phyloP scores from a whole-genome alignment of 108 stramenopile species.

The Fistulifera pelliculosa region DNA sequence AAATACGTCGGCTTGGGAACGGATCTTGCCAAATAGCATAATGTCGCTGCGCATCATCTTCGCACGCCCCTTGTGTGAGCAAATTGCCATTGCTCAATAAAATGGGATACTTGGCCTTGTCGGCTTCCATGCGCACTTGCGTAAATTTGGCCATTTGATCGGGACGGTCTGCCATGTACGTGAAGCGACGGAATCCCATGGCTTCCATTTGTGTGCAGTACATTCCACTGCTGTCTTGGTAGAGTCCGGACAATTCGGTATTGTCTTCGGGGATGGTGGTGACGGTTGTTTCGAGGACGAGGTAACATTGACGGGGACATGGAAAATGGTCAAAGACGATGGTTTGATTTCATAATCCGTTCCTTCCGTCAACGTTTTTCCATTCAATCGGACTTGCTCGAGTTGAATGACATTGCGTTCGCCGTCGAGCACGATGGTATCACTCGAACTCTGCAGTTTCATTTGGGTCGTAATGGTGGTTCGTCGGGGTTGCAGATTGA shows the following conservation, averaged over 20 bases:
- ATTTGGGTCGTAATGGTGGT: conserved; percentile 50
- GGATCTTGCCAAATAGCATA: conserved; percentile 92
- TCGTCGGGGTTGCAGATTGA: conserved; percentile 59
- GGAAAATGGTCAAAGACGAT: conserved; percentile 39
- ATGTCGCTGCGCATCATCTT: conserved; percentile 41
- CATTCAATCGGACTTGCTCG: conserved; percentile 33
- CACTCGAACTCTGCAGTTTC: conserved; percentile 27
- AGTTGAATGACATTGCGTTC: conserved; percentile 57
- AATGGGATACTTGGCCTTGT: conserved; percentile 67
- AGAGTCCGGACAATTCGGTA: conserved; percentile 87
- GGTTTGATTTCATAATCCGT: conserved; percentile 43
- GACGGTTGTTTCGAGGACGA: conserved; percentile 48
- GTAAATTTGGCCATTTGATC: conserved; percentile 92
- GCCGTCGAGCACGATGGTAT: conserved; percentile 79
- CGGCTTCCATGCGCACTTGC: conserved; percentile 68
- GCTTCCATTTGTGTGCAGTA: conserved; percentile 83
- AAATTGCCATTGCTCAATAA: conserved; percentile 91
- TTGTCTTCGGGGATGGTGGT: conserved; percentile 82
- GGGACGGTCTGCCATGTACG: conserved; percentile 90
- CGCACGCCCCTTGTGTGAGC: conserved; percentile 42
- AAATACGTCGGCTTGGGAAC: conserved; percentile 91
- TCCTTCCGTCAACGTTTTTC: conserved; percentile 31
- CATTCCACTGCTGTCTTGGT: conserved; percentile 69
- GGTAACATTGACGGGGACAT: conserved; percentile 1
- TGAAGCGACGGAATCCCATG: conserved; percentile 86